Evolutionary conservation across 1,139 yeast genomes (phyloP), one percentile per base, ranked within the genome.

Genomic region (Blastobotrys arbuscula): DNA sequence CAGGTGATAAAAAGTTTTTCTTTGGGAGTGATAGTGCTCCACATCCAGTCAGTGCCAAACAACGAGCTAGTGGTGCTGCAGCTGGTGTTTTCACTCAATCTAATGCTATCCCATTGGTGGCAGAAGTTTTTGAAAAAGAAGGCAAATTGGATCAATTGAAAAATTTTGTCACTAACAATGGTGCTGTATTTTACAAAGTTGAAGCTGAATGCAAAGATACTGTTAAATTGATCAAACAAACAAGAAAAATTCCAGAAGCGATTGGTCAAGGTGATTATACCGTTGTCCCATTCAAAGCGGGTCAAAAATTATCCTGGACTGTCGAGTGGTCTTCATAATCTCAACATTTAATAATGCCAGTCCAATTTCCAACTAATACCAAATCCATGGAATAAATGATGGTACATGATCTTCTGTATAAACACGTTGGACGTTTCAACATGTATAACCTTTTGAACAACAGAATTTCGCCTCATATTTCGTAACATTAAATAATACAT

Each of bases 11-110:
- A 47, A 90, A 83, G 74, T 94, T 90, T 68, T 88, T 92, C 71
- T 90, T 90, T 62, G 99, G 99, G 4, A 86, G 96, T 2, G 99
- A 92, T 66, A 86, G 96, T 24, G 98, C 98, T 18, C 98, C 98
- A 34, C 98, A 92, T 66, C 95, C 96, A 13, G 64, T 86, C 30
- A 78, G 79, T 55, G 79, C 81, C 52, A 92, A 92, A 68, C 75
- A 87, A 39, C 82, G 78, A 54, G 90, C 82, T 57, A 71, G 74
- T 35, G 94, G 92, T 20, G 97, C 92, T 13, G 90, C 97, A 62
- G 99, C 99, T 15, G 99, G 99, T 58, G 96, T 92, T 15, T 92
- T 78, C 69, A 87, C 97, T 2, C 98, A 92, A 65, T 78, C 89
- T 21, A 80, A 79, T 60, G 96, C 85, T 2, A 70, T 92, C 31